Evolutionary conservation across 169 alveolate genomes (phyloP).

Genomic region (Eimeria sp.): DNA sequence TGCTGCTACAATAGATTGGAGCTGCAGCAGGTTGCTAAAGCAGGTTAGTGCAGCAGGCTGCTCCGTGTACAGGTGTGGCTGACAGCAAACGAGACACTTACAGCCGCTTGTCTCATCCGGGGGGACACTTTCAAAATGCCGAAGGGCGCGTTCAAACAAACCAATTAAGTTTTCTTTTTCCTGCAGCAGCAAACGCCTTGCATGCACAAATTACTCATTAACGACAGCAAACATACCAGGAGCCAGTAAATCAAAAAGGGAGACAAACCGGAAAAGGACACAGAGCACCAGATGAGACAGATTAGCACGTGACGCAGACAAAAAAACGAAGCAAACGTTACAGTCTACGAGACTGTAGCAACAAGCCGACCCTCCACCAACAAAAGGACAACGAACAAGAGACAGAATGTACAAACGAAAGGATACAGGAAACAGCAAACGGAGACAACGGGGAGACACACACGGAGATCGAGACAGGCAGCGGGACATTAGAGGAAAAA

Average conservation of each 20-base stretch:
- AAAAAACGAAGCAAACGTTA: background rate
- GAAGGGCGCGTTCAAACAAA: conserved; percentile 29
- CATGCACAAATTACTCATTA: background rate
- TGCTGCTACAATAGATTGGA: too few species aligned
- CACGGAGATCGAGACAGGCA: background rate
- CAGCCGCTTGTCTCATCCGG: conserved; percentile 23
- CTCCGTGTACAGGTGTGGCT: background rate
- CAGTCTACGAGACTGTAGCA: background rate
- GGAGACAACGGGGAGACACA: background rate
- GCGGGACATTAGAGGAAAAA: background rate
- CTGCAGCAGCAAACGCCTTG: conserved; percentile 25
- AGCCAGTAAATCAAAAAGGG: too few species aligned
- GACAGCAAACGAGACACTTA: background rate
- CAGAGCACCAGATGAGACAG: background rate
- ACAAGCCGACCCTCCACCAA: background rate
- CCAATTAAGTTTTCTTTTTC: conserved; percentile 12
- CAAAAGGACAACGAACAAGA: background rate
- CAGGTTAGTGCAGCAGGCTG: too few species aligned
- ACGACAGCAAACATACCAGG: background rate
- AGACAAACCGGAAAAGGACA: background rate
- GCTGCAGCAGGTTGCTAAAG: too few species aligned
- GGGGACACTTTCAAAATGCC: conserved; percentile 1
- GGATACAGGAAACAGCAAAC: background rate
- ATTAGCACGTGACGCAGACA: background rate
- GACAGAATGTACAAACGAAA: background rate